Conservation (phyloP, 345 rosid species). For the Arabis hirsuta region DNA sequence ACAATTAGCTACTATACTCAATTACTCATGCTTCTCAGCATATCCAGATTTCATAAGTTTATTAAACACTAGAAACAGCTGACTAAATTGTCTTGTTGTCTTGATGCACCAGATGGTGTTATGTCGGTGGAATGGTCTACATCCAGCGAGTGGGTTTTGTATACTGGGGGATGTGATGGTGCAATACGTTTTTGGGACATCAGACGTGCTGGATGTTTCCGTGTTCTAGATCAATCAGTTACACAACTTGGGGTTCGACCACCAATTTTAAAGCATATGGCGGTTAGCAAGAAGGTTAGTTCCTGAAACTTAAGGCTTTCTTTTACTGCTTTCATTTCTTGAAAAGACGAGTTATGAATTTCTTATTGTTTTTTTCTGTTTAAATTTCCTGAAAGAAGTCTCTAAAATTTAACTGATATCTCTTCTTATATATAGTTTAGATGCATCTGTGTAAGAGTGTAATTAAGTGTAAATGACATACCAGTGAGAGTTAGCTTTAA, state of each 20-base stretch:
- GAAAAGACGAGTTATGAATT: neutral
- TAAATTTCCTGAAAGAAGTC: slow-evolving; percentile 2
- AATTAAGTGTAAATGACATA: slow-evolving; percentile 4
- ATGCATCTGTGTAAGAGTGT: slow-evolving; percentile 9
- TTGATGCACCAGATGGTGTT: slow-evolving; percentile 71
- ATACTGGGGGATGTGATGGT: slow-evolving; percentile 97
- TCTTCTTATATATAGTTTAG: slow-evolving; percentile 21
- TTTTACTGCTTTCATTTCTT: neutral
- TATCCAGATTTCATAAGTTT: neutral
- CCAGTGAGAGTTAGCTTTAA: slow-evolving; percentile 1
- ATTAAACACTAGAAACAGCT: neutral
- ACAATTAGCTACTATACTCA: slow-evolving; percentile 9
- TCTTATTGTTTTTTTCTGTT: neutral
- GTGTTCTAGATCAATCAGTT: slow-evolving; percentile 80
- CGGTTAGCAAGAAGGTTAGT: slow-evolving; percentile 59
- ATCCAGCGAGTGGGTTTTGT: slow-evolving; percentile 89
- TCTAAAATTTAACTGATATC: neutral
- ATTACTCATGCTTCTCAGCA: slow-evolving; percentile 9
- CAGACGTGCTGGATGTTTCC: slow-evolving; percentile 91
- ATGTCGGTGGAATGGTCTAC: slow-evolving; percentile 97
- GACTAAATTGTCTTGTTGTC: slow-evolving; percentile 27
- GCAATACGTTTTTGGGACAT: slow-evolving; percentile 99
- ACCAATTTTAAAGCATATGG: slow-evolving; percentile 56
- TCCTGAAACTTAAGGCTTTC: slow-evolving; percentile 22
- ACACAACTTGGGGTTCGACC: slow-evolving; percentile 88